phyloP scores from a whole-genome alignment of 768 basidiomycete genomes.

The Auriscalpium orientale region DNA sequence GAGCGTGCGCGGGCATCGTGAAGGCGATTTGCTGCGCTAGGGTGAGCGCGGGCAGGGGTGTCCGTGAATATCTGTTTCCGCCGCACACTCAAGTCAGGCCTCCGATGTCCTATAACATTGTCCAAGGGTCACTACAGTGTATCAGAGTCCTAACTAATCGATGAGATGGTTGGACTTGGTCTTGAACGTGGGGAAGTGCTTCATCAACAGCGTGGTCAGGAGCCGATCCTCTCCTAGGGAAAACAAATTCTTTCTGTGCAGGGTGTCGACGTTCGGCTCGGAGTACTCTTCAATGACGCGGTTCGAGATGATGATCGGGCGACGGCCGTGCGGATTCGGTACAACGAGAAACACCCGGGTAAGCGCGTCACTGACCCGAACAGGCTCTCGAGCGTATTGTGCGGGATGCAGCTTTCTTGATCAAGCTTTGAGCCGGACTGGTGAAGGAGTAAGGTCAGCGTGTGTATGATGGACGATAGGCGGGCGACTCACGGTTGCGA shows the following conservation, averaged over 20 bases:
- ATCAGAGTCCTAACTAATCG: not conserved
- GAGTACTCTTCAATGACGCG: conserved; percentile 94
- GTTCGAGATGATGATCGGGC: conserved; percentile 93
- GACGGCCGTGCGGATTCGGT: conserved; percentile 88
- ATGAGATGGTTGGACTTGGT: conserved; percentile 66
- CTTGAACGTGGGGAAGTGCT: conserved; percentile 93
- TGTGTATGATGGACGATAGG: conserved; percentile 22
- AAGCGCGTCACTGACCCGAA: conserved; percentile 95
- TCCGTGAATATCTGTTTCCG: conserved; percentile 16
- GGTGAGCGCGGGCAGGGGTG: conserved; percentile 56
- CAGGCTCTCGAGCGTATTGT: conserved; percentile 86
- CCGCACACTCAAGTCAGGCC: too few species aligned
- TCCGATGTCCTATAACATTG: not conserved
- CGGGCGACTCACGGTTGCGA: conserved; percentile 18
- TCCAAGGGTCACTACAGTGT: conserved; percentile 2
- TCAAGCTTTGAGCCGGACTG: too few species aligned
- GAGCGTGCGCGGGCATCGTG: conserved; percentile 61
- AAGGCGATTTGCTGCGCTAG: conserved; percentile 77
- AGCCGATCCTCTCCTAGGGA: conserved; percentile 95
- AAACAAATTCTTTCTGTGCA: conserved; percentile 95
- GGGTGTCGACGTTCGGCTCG: conserved; percentile 86
- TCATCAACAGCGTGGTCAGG: conserved; percentile 86
- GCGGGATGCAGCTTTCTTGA: conserved; percentile 83
- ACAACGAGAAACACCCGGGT: conserved; percentile 94
- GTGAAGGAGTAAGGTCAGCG: conserved; percentile 26